A percentile compares a stretch with the other conserved stretches of the same genome.
These are phyloP conservation scores for Mycena crocata DNA, from an alignment of 768 basidiomycete genomes.

Conservation along the genomic window DNA sequence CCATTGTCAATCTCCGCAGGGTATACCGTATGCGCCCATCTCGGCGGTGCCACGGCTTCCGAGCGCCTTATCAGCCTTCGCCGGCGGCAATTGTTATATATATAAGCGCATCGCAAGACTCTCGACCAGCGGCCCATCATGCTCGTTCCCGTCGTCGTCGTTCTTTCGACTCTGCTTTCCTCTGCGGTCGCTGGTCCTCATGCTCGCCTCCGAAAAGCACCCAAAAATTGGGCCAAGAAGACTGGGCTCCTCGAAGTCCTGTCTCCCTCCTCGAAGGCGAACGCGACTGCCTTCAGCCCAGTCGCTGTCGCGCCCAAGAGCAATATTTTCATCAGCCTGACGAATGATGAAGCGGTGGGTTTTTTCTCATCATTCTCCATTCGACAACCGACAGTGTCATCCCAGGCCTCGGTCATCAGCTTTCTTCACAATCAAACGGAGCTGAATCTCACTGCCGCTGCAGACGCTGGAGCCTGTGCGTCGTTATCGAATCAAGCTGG, in stretches of 20 bases:
- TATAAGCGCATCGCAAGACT: background rate
- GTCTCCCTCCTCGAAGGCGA: constrained; percentile 1
- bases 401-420: constrained; percentile 31
- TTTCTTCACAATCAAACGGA: constrained; percentile 36
- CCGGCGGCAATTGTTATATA: background rate
- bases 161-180: constrained; percentile 16
- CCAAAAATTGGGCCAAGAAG: constrained; percentile 21
- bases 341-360: constrained; percentile 33
- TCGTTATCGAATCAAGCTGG: too few relatives aligned
- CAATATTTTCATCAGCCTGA: constrained; percentile 33
- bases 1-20: too few relatives aligned
- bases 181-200: constrained; percentile 27
- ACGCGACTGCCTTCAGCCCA: constrained; percentile 21
- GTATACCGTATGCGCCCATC: too few relatives aligned
- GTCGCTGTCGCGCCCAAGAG: constrained; percentile 18
- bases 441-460: constrained; percentile 34
- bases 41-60: too few relatives aligned
- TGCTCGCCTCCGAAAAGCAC: constrained; percentile 24
- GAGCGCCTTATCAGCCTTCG: too few relatives aligned
- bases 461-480: constrained; percentile 31
- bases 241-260: constrained; percentile 16
- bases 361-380: constrained; percentile 1
- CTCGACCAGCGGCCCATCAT: background rate
- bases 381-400: background rate
- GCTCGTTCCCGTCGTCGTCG: constrained; percentile 5